Evolutionary conservation across 2,329 filamentous ascomycete species (phyloP).

Genomic region (Apiospora phragmitis): DNA sequence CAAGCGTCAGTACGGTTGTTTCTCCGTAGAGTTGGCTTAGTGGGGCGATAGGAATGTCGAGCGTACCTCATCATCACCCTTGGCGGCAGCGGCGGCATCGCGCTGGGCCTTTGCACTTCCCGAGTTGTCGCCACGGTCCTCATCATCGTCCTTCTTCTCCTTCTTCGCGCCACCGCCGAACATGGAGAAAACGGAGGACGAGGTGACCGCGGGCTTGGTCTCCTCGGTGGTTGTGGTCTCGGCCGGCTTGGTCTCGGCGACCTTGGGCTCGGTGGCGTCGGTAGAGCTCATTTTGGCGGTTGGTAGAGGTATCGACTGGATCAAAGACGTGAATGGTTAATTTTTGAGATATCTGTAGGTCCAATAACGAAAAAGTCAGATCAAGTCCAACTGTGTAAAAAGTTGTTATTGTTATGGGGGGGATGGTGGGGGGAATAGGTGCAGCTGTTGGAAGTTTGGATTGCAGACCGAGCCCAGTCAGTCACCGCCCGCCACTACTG

Average conservation of each 20-base stretch:
- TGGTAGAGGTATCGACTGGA: constrained; percentile 13
- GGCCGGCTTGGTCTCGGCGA: constrained; percentile 48
- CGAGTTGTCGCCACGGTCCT: constrained; percentile 82
- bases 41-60: constrained; percentile 13
- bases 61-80: constrained; percentile 54
- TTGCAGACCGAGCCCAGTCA: not conserved
- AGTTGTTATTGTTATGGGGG: not conserved
- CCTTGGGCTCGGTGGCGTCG: constrained; percentile 56
- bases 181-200: constrained; percentile 88
- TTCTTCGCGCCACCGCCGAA: constrained; percentile 97
- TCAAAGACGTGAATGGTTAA: constrained; percentile 9
- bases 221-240: constrained; percentile 36
- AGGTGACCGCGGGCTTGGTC: constrained; percentile 46
- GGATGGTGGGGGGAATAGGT: not conserved
- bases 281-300: constrained; percentile 46
- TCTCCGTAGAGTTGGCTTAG: not conserved
- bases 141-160: constrained; percentile 84
- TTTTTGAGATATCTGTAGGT: constrained; percentile 9
- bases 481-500: not conserved
- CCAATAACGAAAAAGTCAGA: not conserved
- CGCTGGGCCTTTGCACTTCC: constrained; percentile 83
- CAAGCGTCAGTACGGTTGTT: not conserved
- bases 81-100: constrained; percentile 60
- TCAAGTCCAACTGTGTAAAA: not conserved
- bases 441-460: not conserved